Evolutionary conservation across 2,329 filamentous ascomycete genomes (phyloP).

Genomic region (Orbilia brochopaga): DNA sequence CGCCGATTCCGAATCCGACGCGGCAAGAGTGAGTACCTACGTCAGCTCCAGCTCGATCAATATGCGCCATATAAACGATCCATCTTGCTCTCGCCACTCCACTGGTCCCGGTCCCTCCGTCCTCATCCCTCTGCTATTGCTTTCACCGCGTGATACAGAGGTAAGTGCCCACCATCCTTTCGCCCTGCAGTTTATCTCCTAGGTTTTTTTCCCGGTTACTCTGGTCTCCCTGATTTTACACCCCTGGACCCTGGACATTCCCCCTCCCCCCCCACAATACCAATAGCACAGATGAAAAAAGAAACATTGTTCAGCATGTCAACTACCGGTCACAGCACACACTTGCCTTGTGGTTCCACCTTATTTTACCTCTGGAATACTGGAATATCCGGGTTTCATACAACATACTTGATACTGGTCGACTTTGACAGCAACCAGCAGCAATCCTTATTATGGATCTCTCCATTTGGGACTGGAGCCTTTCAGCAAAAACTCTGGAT

Average conservation of each 20-base stretch:
- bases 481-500: not conserved
- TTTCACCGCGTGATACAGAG: slow-evolving; percentile 45
- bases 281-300: too few relatives aligned
- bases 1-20: slow-evolving; percentile 26
- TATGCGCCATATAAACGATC: slow-evolving; percentile 4
- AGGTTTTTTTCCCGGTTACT: slow-evolving; percentile 11
- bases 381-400: not conserved
- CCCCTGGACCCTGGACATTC: slow-evolving; percentile 5
- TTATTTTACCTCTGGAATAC: not conserved
- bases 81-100: slow-evolving; percentile 7
- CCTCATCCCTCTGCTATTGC: slow-evolving; percentile 47
- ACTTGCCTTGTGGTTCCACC: not conserved
- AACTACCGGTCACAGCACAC: slow-evolving; percentile 1
- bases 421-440: not conserved
- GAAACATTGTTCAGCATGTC: slow-evolving; percentile 1
- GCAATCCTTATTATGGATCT: not conserved
- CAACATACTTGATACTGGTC: not conserved
- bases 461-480: not conserved
- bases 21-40: slow-evolving; percentile 39
- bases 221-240: slow-evolving; percentile 27
- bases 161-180: slow-evolving; percentile 34
- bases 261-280: not conserved
- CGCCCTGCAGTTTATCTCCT: slow-evolving; percentile 23
- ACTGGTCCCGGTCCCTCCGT: slow-evolving; percentile 11
- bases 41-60: not conserved